These are phyloP conservation scores for Penicillium coprophilum DNA, from an alignment of 495 filamentous ascomycete genomes.

Conservation along the genomic window DNA sequence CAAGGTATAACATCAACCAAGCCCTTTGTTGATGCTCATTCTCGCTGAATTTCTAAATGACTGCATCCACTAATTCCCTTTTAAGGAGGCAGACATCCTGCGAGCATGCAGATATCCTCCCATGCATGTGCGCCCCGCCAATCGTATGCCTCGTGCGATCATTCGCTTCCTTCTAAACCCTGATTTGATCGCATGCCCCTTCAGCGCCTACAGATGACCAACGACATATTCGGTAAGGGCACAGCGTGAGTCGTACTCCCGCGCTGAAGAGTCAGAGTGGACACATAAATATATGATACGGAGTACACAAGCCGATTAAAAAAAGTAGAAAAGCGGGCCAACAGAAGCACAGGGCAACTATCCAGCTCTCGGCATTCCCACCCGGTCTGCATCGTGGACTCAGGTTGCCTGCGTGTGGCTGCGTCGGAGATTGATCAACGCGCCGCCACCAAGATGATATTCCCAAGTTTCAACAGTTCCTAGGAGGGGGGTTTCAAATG, in stretches of 20 bases:
- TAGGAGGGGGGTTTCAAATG: constrained; percentile 1
- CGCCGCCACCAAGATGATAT: constrained; percentile 6
- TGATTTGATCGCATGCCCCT: constrained; percentile 14
- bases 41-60: constrained; percentile 9
- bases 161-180: constrained; percentile 9
- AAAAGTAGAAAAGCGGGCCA: constrained; percentile 23
- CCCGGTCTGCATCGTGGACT: constrained; percentile 26
- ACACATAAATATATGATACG: constrained; percentile 8
- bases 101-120: constrained; percentile 14
- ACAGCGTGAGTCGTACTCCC: constrained; percentile 7
- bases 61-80: constrained; percentile 7
- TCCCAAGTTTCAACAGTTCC: constrained; percentile 2
- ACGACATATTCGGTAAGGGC: constrained; percentile 13
- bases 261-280: neutral
- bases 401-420: constrained; percentile 20
- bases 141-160: constrained; percentile 15
- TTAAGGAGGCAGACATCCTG: constrained; percentile 9
- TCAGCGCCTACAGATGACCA: constrained; percentile 16
- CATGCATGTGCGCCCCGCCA: constrained; percentile 12
- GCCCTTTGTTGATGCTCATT: neutral
- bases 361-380: constrained; percentile 26
- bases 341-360: constrained; percentile 25
- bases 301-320: neutral
- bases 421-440: constrained; percentile 20
- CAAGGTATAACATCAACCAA: constrained; percentile 18